phyloP scores from a whole-genome alignment of 768 basidiomycete genomes.

The Hirschioporus abietinus region DNA sequence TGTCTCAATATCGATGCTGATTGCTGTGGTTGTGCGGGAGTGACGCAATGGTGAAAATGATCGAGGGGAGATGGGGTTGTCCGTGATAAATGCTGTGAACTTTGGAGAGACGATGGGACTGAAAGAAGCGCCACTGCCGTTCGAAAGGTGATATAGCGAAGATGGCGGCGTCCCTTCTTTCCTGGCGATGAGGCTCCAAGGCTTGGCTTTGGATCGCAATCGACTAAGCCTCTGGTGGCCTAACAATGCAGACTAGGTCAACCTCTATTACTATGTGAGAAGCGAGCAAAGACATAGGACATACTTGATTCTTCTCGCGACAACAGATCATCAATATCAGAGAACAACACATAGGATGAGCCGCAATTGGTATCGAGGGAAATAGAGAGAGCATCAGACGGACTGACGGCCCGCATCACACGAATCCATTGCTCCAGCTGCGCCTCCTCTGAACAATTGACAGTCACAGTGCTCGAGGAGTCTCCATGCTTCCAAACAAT shows the following conservation, averaged over 20 bases:
- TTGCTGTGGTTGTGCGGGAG: not conserved
- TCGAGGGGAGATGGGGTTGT: not conserved
- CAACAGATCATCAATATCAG: not conserved
- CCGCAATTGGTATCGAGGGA: not conserved
- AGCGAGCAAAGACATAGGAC: not conserved
- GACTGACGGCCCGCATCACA: not conserved
- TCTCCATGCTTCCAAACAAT: not conserved
- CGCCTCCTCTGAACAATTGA: not conserved
- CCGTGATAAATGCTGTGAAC: not conserved
- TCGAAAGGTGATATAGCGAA: not conserved
- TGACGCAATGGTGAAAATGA: not conserved
- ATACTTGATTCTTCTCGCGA: not conserved
- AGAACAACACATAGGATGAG: not conserved
- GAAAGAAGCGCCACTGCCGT: not conserved
- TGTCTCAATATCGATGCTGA: not conserved
- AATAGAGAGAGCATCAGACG: not conserved
- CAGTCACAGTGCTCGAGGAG: not conserved
- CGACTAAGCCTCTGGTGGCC: not conserved
- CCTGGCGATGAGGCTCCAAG: not conserved
- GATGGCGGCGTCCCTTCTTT: constrained; percentile 3
- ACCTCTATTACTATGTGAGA: not conserved
- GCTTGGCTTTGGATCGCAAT: not conserved
- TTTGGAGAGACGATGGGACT: not conserved
- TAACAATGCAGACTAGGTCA: not conserved
- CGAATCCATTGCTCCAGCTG: not conserved